Evolutionary conservation across 164 flowering plant genomes (phyloP), one percentile per base, ranked within the genome.

Genomic region (Magnolia officinalis): DNA sequence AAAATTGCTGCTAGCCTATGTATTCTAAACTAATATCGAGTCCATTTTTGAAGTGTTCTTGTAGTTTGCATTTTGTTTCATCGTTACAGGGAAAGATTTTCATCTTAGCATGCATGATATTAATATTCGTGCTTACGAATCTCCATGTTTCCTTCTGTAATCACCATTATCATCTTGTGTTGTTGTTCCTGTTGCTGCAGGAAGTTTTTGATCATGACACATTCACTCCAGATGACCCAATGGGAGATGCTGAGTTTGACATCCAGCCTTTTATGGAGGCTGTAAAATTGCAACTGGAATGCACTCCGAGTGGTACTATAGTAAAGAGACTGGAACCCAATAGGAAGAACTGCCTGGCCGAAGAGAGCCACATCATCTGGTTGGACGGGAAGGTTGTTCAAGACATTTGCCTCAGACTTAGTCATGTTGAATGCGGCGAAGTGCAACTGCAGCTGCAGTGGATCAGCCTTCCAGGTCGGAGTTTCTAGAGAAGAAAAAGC

Each of bases 171-270:
- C 45, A 37, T 37, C 45, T 37, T 37, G 45, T 37, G 45, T 55
- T 16, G 13, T 16, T 55, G 61, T 16, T 55, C 13, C 13, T 55
- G 61, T 16, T 11, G 13, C 2, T 84, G 77, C 92, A 93, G 98
- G 18, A 37, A 10, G 96, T 93, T 11, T 93, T 82, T 59, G 98
- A 93, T 84, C 78, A 76, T 49, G 94, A 93, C 77, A 83, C 78
- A 20, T 91, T 93, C 81, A 82, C 75, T 59, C 66, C 26, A 4
- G 97, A 93, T 76, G 98, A 93, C 83, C 83, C 79, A 80, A 93
- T 93, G 96, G 97, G 98, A 19, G 92, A 89, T n/a, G 93, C 95
- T 6, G 92, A 89, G 63, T 83, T 93, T 24, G 88, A 89, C 64
- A 85, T 93, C 24, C 70, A 74, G 16, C 82, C 88, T 6, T 83